Evolutionary conservation across 495 filamentous ascomycete genomes (phyloP).

Genomic region (Entonaema liquescens): DNA sequence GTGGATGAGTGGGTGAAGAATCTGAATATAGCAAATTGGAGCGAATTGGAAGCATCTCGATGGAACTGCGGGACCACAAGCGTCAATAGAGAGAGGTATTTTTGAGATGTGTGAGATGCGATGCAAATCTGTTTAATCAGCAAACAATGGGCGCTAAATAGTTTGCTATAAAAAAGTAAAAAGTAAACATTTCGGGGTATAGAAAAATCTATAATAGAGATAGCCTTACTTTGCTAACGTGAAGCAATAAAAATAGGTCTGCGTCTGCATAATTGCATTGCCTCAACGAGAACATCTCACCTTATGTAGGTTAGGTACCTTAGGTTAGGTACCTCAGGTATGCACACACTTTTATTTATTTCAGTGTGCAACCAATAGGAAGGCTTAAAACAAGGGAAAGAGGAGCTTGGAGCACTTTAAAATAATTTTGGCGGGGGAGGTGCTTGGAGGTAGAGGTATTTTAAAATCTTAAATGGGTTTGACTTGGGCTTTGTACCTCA

Average conservation of each 20-base stretch:
- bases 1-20: neutral
- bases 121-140: neutral
- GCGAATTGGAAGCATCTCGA: slow-evolving; percentile 29
- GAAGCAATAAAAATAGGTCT: slow-evolving; percentile 29
- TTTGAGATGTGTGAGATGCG: neutral
- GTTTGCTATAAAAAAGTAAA: slow-evolving; percentile 28
- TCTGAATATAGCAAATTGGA: slow-evolving; percentile 33
- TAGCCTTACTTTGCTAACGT: neutral
- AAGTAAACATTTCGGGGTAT: neutral
- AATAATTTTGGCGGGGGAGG: slow-evolving; percentile 26
- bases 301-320: neutral
- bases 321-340: slow-evolving; percentile 3
- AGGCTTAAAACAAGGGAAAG: neutral
- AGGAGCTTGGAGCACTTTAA: slow-evolving; percentile 33
- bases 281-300: slow-evolving; percentile 19
- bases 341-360: neutral
- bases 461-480: slow-evolving; percentile 10
- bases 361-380: no score
- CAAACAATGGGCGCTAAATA: slow-evolving; percentile 3
- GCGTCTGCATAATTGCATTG: slow-evolving; percentile 20
- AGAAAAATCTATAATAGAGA: neutral
- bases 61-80: slow-evolving; percentile 9
- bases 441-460: neutral
- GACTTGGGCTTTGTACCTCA: neutral
- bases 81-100: neutral